A percentile compares a stretch with the other conserved stretches of the same genome.
These are phyloP conservation scores for Kingdonia uniflora DNA, from an alignment of 164 flowering plant genomes.

Conservation along the genomic window DNA sequence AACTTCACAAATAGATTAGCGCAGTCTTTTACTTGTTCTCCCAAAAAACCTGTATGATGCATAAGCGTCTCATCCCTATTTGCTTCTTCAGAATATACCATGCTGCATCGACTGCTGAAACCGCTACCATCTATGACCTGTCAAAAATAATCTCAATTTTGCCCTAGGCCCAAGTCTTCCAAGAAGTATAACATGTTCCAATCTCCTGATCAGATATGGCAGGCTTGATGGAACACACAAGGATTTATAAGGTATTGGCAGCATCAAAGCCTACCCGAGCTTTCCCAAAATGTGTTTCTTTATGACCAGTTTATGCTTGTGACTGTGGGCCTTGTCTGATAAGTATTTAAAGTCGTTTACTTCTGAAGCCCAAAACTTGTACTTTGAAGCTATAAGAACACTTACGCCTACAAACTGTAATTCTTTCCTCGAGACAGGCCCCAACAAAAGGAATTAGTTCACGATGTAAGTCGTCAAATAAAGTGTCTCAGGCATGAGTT, in stretches of 20 bases:
- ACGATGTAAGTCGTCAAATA: constrained; percentile 74
- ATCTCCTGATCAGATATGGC: constrained; percentile 38
- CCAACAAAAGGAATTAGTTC: constrained; percentile 56
- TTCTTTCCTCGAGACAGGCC: constrained; percentile 47
- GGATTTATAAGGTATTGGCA: constrained; percentile 79
- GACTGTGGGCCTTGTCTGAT: constrained; percentile 55
- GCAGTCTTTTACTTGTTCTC: constrained; percentile 70
- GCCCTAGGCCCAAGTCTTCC: constrained; percentile 68
- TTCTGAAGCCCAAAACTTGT: constrained; percentile 95
- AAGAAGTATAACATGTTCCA: constrained; percentile 57
- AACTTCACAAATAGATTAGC: constrained; percentile 45
- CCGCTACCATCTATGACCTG: constrained; percentile 77
- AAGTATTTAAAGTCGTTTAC: constrained; percentile 75
- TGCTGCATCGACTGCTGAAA: constrained; percentile 86
- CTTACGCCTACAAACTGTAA: constrained; percentile 71
- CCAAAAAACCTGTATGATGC: constrained; percentile 65
- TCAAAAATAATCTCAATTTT: constrained; percentile 40
- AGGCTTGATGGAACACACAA: constrained; percentile 75
- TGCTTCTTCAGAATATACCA: constrained; percentile 48
- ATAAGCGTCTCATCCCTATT: constrained; percentile 70
- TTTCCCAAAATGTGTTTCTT: constrained; percentile 64
- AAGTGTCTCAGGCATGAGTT: constrained; percentile 69
- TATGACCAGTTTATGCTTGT: constrained; percentile 53
- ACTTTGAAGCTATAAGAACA: constrained; percentile 79
- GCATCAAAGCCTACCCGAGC: too few species aligned